Base-by-base conservation (phyloP, 495 filamentous ascomycete genomes). In the Aspergillus cristatus region DNA sequence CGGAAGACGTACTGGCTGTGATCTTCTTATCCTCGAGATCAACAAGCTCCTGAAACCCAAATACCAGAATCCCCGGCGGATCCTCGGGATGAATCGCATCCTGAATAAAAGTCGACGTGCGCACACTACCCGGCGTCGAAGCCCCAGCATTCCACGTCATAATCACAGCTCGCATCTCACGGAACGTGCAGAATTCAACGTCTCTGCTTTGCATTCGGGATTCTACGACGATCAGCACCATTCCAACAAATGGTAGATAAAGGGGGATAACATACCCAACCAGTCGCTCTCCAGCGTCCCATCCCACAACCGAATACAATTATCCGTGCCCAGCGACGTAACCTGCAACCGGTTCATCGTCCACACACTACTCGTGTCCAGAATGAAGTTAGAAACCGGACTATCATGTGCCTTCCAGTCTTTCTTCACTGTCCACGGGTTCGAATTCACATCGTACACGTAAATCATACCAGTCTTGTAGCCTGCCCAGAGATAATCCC, bases 131-230 rank as follows among this genome's bases (percentile, higher is more conserved):
- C 1, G 91, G 91, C 14, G 89, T 94, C 18, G 81, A 79, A 18
- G 91, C 91, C 3, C 91, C 91, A 15, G 88, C 91, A 57, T 98
- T 98, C 91, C 91, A 98, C 10, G 91, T 96, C 60, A 95, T 63
- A 10, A 95, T 75, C 12, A 82, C 53, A 15, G 82, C 75, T 34
- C 73, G 81, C 32, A 97, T 72, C 48, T 91, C 76, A 14, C 86
- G 73, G 62, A 95, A 94, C 14, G 67, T 71, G 65, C 87, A 95
- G 50, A 80, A 98, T 32, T 90, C 76, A 5, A 70, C 63, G 46
- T 96, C 89, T 41, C 76, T 74, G 22, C 65, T 65, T 54, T 88
- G 86, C 89, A 98, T 94, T 42, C 90, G 78, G 22, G 64, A 58
- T 60, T 93, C 88, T 82, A 43, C 15, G 18, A n/a, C n/a, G n/a